Percentiles rank a stretch among this genome's conserved stretches.
Conservation (phyloP, 768 basidiomycete genomes). For the Hypholoma sublateritium region DNA sequence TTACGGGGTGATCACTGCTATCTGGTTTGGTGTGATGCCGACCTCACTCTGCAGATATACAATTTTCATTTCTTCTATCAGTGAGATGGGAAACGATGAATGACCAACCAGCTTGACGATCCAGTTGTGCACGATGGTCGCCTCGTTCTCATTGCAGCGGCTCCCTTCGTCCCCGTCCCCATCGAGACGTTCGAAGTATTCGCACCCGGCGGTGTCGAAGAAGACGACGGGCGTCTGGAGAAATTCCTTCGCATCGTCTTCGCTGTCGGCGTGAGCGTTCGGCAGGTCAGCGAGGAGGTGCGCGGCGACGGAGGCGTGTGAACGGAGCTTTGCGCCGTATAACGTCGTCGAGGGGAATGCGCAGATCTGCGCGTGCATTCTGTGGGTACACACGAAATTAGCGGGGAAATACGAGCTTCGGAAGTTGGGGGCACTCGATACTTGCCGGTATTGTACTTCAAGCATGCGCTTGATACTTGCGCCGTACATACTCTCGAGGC, state of each 20-base stretch:
- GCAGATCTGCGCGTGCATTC: slow-evolving; percentile 89
- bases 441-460: slow-evolving; percentile 82
- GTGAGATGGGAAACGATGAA: neutral
- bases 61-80: neutral
- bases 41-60: slow-evolving; percentile 48
- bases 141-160: slow-evolving; percentile 94
- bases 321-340: slow-evolving; percentile 69
- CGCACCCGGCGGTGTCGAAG: slow-evolving; percentile 92
- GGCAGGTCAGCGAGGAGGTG: slow-evolving; percentile 76
- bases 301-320: slow-evolving; percentile 67
- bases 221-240: slow-evolving; percentile 83
- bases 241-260: slow-evolving; percentile 72
- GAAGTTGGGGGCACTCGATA: too few relatives aligned
- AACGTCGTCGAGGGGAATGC: slow-evolving; percentile 82
- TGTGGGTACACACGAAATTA: slow-evolving; percentile 23
- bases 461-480: slow-evolving; percentile 82
- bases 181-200: slow-evolving; percentile 85
- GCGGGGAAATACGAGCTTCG: too few relatives aligned
- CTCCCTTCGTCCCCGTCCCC: slow-evolving; percentile 87
- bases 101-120: slow-evolving; percentile 68
- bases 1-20: slow-evolving; percentile 87
- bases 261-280: slow-evolving; percentile 45
- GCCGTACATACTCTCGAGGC: slow-evolving; percentile 89
- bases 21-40: slow-evolving; percentile 67
- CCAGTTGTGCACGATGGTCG: slow-evolving; percentile 80